Conservation (phyloP, 768 basidiomycete genomes). For the Termitomyces sp. region DNA sequence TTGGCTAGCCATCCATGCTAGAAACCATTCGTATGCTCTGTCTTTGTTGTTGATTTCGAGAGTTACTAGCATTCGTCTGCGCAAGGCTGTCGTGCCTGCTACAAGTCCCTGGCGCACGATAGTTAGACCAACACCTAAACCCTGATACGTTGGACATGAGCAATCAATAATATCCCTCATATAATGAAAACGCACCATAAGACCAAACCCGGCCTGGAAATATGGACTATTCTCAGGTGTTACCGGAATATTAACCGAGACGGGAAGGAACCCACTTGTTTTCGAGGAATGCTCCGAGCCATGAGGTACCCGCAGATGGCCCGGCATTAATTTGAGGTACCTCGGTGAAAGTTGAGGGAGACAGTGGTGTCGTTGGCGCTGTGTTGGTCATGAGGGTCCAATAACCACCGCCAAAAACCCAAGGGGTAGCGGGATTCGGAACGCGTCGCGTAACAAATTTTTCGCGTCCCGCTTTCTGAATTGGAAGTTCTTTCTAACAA, state of each 20-base stretch:
- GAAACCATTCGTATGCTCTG: conserved; percentile 93
- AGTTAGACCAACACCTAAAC: conserved; percentile 84
- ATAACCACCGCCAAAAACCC: not conserved
- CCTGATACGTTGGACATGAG: conserved; percentile 41
- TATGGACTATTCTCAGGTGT: conserved; percentile 64
- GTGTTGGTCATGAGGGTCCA: not conserved
- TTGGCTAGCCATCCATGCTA: conserved; percentile 90
- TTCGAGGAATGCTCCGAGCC: conserved; percentile 39
- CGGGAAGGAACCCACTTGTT: conserved; percentile 57
- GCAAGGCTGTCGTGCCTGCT: conserved; percentile 70
- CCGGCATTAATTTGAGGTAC: conserved; percentile 11
- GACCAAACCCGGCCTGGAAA: conserved; percentile 96
- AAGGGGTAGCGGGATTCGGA: conserved; percentile 5
- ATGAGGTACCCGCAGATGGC: conserved; percentile 19
- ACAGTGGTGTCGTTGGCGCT: not conserved
- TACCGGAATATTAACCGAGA: not conserved
- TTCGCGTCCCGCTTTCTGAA: conserved; percentile 16
- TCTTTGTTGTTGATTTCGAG: conserved; percentile 97
- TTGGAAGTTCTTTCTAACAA: conserved; percentile 8
- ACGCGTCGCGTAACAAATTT: conserved; percentile 22
- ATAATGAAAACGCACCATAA: conserved; percentile 63
- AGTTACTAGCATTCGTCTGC: conserved; percentile 87
- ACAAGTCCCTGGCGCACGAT: conserved; percentile 67
- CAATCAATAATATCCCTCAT: not conserved
- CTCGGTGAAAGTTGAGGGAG: conserved; percentile 5